Evolutionary conservation across 371 early-diverging fungal species (phyloP).

Genomic region (Basidiobolus meristosporus): DNA sequence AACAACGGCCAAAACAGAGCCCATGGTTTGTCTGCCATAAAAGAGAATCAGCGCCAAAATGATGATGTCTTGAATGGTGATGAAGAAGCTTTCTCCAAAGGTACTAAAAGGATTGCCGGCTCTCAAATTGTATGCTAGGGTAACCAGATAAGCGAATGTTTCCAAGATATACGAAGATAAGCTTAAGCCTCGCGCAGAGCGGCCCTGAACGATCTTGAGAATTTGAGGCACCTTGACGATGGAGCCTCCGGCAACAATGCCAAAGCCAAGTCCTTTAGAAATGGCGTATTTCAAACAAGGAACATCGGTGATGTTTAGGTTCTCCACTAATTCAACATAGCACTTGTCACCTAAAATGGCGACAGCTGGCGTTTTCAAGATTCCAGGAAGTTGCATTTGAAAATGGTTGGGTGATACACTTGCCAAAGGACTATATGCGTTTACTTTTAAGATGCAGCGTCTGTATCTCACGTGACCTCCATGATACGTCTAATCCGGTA

Average conservation of each 20-base stretch:
- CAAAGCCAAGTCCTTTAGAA: constrained; percentile 79
- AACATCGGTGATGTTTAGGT: constrained; percentile 35
- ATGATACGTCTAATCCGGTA: no score
- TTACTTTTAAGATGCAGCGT: no score
- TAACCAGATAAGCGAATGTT: constrained; percentile 53
- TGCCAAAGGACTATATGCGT: no score
- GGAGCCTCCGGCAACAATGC: constrained; percentile 74
- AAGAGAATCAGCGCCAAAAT: constrained; percentile 51
- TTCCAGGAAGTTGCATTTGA: not conserved
- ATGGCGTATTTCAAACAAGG: constrained; percentile 62
- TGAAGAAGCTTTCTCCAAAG: constrained; percentile 72
- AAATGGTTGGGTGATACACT: no score
- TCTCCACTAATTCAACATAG: constrained; percentile 40
- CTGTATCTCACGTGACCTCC: no score
- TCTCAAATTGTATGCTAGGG: constrained; percentile 69
- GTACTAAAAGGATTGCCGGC: constrained; percentile 75
- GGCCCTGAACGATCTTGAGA: constrained; percentile 54
- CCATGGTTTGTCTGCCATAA: constrained; percentile 24
- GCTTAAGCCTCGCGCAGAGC: constrained; percentile 65
- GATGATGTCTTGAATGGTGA: constrained; percentile 57
- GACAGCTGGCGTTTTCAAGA: constrained; percentile 12
- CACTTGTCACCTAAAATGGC: constrained; percentile 48
- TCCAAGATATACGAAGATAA: constrained; percentile 64
- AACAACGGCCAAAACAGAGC: constrained; percentile 11
- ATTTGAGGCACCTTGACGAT: constrained; percentile 94